Evolutionary conservation across 1,284 basidiomycete species (phyloP).

Genomic region (Neotropicomus parvogracilis): DNA sequence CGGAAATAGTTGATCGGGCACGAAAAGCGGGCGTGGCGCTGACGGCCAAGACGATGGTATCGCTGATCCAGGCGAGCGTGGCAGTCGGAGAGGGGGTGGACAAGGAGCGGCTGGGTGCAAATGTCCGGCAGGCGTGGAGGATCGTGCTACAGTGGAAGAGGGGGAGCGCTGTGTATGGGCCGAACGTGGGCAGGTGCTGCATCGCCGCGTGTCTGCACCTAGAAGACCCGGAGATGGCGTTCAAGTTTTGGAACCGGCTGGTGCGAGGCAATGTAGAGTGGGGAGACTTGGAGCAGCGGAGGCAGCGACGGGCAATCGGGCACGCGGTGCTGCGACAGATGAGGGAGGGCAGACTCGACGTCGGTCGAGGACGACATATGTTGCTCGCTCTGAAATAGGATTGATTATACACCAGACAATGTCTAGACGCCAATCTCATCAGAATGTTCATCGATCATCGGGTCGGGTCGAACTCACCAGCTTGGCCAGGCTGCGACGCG

Average conservation of each 20-base stretch:
- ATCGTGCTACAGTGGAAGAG: conserved; percentile 41
- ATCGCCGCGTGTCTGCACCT: conserved; percentile 48
- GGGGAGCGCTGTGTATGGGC: conserved; percentile 38
- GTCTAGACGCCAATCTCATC: too few relatives aligned
- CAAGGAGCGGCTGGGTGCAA: conserved; percentile 27
- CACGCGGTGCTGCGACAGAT: conserved; percentile 32
- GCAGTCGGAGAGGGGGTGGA: conserved; percentile 26
- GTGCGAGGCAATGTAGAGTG: conserved; percentile 47
- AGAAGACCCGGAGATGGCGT: conserved; percentile 50
- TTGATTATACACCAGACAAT: too few relatives aligned
- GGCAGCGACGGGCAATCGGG: conserved; percentile 41
- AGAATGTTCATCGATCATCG: too few relatives aligned
- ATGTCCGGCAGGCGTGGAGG: conserved; percentile 42
- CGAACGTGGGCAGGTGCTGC: conserved; percentile 49
- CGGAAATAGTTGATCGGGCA: conserved; percentile 41
- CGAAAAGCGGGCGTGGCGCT: conserved; percentile 36
- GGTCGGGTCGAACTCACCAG: too few relatives aligned
- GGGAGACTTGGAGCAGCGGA: conserved; percentile 44
- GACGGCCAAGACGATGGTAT: conserved; percentile 46
- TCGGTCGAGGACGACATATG: conserved; percentile 33
- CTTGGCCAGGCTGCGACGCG: conserved; percentile 77
- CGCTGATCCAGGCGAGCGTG: conserved; percentile 46
- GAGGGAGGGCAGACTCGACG: conserved; percentile 31
- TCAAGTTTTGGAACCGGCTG: conserved; percentile 54
- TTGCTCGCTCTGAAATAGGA: conserved; percentile 35